A percentile compares a stretch with the other conserved stretches of the same genome.
These are phyloP conservation scores for Aspergillus sp. DNA, from an alignment of 2,329 filamentous ascomycete species.

Conservation along the genomic window DNA sequence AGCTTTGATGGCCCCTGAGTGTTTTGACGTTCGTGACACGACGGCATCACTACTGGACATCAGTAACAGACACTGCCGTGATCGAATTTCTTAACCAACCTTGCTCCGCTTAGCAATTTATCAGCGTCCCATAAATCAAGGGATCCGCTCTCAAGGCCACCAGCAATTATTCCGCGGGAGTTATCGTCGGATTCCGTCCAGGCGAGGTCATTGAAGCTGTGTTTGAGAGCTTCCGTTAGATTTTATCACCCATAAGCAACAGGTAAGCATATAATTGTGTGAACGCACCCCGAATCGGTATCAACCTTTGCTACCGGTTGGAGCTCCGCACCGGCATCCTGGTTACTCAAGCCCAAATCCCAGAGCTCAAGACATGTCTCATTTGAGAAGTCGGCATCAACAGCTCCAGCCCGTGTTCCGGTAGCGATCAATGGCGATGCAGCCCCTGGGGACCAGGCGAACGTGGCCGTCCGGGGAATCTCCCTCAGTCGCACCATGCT, in stretches of 20 bases:
- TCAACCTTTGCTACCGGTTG: constrained; percentile 81
- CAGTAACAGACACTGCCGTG: constrained; percentile 21
- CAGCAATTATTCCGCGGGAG: constrained; percentile 87
- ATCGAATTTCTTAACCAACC: constrained; percentile 42
- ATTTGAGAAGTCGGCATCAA: constrained; percentile 96
- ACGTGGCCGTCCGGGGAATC: constrained; percentile 94
- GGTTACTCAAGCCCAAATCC: constrained; percentile 83
- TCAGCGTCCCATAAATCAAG: constrained; percentile 93
- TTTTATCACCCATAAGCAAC: neutral
- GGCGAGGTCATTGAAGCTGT: constrained; percentile 93
- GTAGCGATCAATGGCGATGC: constrained; percentile 84
- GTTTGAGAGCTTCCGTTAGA: constrained; percentile 28
- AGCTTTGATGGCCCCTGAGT: constrained; percentile 89
- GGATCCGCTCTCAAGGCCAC: constrained; percentile 90
- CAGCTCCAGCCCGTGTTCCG: constrained; percentile 90
- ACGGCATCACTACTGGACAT: constrained; percentile 65
- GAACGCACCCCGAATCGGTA: constrained; percentile 80
- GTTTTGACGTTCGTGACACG: constrained; percentile 85
- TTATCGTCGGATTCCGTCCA: constrained; percentile 85
- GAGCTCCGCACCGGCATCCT: constrained; percentile 77
- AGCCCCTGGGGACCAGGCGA: constrained; percentile 90
- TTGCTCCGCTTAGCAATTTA: constrained; percentile 60
- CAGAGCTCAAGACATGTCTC: constrained; percentile 96
- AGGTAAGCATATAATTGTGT: neutral
- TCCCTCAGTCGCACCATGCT: constrained; percentile 94